These are phyloP conservation scores for Neopestalotiopsis sp. DNA, from an alignment of 2,329 filamentous ascomycete species.

Conservation along the genomic window DNA sequence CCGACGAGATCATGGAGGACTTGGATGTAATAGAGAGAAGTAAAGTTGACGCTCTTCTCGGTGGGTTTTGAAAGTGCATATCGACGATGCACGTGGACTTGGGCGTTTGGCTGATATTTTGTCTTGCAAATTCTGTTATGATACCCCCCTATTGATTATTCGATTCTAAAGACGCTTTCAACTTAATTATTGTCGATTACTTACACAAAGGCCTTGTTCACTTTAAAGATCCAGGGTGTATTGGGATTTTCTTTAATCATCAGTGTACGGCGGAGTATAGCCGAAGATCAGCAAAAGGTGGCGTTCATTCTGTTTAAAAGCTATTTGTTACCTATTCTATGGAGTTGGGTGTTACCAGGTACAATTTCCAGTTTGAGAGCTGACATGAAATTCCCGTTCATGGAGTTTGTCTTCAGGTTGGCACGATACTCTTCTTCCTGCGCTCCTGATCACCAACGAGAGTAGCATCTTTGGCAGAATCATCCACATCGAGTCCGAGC, in stretches of 20 bases:
- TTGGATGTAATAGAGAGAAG: constrained; percentile 45
- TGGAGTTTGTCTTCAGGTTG: not conserved
- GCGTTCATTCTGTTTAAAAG: not conserved
- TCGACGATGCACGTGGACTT: not conserved
- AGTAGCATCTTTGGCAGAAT: constrained; percentile 39
- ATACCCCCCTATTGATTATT: constrained; percentile 6
- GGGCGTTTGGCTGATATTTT: not conserved
- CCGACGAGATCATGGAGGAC: constrained; percentile 36
- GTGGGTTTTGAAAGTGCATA: constrained; percentile 31
- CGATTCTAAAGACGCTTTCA: not conserved
- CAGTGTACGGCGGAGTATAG: no score
- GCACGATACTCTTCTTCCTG: constrained; percentile 37
- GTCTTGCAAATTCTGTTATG: not conserved
- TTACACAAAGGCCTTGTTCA: no score
- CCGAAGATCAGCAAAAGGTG: not conserved
- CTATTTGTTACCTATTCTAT: not conserved
- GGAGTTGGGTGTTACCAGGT: not conserved
- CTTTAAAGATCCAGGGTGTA: not conserved
- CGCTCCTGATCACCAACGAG: constrained; percentile 33
- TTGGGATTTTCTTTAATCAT: no score
- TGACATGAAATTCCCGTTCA: not conserved
- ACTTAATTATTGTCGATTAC: not conserved
- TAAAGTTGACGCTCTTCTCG: constrained; percentile 48
- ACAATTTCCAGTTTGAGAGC: not conserved
- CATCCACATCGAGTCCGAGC: constrained; percentile 42